phyloP scores from a whole-genome alignment of 495 filamentous ascomycete genomes.

The Neurospora sp. region DNA sequence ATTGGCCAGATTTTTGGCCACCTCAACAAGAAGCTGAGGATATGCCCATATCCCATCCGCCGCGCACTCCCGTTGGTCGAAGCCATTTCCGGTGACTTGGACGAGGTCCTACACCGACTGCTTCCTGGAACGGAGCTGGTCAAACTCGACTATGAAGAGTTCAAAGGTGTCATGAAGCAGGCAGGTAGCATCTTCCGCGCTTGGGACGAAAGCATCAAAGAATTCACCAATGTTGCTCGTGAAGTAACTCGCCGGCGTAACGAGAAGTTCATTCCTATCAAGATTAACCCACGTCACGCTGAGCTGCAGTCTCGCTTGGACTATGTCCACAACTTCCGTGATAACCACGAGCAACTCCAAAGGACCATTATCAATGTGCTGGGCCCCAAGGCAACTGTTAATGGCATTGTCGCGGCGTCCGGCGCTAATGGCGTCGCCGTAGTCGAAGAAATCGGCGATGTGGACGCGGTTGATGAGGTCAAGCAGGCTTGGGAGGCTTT shows the following conservation, averaged over 20 bases:
- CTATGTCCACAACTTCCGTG: slow-evolving; percentile 87
- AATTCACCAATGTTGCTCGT: slow-evolving; percentile 93
- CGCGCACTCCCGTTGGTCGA: slow-evolving; percentile 90
- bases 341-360: slow-evolving; percentile 95
- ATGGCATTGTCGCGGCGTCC: slow-evolving; percentile 38
- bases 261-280: slow-evolving; percentile 97
- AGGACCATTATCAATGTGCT: slow-evolving; percentile 91
- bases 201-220: slow-evolving; percentile 94
- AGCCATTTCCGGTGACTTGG: slow-evolving; percentile 92
- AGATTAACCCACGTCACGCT: slow-evolving; percentile 73
- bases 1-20: slow-evolving; percentile 81
- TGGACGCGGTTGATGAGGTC: slow-evolving; percentile 97
- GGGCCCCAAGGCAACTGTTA: slow-evolving; percentile 54
- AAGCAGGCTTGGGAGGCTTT: slow-evolving; percentile 85
- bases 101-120: slow-evolving; percentile 71
- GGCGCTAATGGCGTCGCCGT: slow-evolving; percentile 53
- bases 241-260: slow-evolving; percentile 84
- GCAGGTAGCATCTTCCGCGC: slow-evolving; percentile 76
- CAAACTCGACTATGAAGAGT: slow-evolving; percentile 85
- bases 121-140: slow-evolving; percentile 80
- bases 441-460: slow-evolving; percentile 90
- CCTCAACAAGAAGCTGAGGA: slow-evolving; percentile 91
- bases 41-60: slow-evolving; percentile 87
- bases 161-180: slow-evolving; percentile 70
- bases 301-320: slow-evolving; percentile 81